These are phyloP conservation scores for Hydnum rufescens DNA, from an alignment of 768 basidiomycete genomes.

Conservation along the genomic window DNA sequence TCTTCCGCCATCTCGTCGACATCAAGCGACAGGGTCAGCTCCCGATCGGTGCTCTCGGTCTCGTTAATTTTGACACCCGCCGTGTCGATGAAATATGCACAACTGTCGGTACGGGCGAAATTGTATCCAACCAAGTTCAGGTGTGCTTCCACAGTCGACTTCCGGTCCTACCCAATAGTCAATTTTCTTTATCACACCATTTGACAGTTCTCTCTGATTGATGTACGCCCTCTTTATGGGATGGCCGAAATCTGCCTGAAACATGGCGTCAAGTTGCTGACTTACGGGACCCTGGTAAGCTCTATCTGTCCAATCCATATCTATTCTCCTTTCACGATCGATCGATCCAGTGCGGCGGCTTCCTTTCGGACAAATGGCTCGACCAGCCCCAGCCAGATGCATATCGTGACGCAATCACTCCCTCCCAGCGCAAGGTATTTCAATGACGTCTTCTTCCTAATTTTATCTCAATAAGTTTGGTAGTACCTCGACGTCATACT, in stretches of 20 bases:
- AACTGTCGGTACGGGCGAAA: conserved; percentile 42
- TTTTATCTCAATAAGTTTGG: background rate
- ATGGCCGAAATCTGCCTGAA: conserved; percentile 60
- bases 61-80: conserved; percentile 65
- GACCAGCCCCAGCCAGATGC: conserved; percentile 45
- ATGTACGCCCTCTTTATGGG: conserved; percentile 53
- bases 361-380: conserved; percentile 61
- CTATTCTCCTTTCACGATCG: background rate
- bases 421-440: conserved; percentile 63
- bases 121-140: conserved; percentile 73
- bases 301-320: background rate
- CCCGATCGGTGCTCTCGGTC: conserved; percentile 39
- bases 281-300: conserved; percentile 63
- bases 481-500: conserved; percentile 74
- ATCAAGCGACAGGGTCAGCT: conserved; percentile 33
- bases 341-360: conserved; percentile 54
- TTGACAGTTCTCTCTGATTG: conserved; percentile 57
- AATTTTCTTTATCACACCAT: no score
- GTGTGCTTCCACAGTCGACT: conserved; percentile 20
- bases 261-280: conserved; percentile 52
- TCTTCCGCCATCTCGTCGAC: conserved; percentile 33
- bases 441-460: background rate
- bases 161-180: no score
- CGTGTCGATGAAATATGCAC: conserved; percentile 66
- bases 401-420: conserved; percentile 50